Base-by-base conservation (phyloP, 495 filamentous ascomycete species). In the Cairneyella variabilis region DNA sequence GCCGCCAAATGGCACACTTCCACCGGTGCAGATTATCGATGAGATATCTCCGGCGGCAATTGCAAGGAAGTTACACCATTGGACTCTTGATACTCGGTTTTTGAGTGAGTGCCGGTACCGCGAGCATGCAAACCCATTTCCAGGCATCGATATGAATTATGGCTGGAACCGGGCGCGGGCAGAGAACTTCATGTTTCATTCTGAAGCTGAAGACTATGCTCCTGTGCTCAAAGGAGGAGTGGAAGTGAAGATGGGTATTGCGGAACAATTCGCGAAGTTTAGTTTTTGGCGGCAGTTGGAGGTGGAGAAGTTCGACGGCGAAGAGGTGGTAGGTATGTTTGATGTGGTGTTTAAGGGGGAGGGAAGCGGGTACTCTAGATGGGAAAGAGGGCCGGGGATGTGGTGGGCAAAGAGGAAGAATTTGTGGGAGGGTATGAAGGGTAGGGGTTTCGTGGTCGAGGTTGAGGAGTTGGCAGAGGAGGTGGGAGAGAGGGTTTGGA, bases 381-480 rank as follows among this genome's bases (percentile, higher is more conserved):
- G 48, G 53, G 22, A 7, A 3, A 14, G 58, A 6, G 26, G 23
- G 26, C 50, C 50, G 5, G 49, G 53, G 0, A 52, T 22, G 22
- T 60, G 57, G 57, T 48, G 58, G 49, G 34, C 18, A 11, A 22
- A n/a, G 4, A 51, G 42, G 43, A 51, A 54, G 34, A 36, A 40
- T 12, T 22, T 56, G 2, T 48, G 51, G 17, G 50, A 22, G 21
- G 22, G 40, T 10, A 16, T 22, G 2, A 43, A 17, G 6, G 45
- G 50, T 3, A 32, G 12, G 25, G 16, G 8, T 17, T 43, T 58
- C 18, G 22, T 38, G 20, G 42, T 48, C 23, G 38, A 37, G 17
- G n/a, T 53, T 48, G 51, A 54, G 14, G 20, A 20, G 4, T 11
- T n/a, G 34, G 38, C 32, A 18, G 26, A 38, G 46, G 37, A 38